Evolutionary conservation across 2,329 filamentous ascomycete genomes (phyloP).

Genomic region (Cladophialophora bantiana): DNA sequence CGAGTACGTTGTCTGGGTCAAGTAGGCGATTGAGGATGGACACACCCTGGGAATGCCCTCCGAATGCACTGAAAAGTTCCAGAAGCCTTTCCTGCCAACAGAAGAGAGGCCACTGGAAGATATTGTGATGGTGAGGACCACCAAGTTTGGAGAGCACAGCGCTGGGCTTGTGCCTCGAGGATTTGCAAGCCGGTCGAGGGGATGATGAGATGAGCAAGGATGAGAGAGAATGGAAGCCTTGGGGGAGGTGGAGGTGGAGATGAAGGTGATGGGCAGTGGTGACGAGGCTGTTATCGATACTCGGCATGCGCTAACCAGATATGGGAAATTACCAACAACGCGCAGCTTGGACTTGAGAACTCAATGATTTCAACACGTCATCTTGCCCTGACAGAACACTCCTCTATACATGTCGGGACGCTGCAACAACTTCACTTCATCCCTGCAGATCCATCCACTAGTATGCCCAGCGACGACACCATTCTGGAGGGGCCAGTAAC

Average conservation of each 20-base stretch:
- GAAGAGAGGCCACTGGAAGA: slow-evolving; percentile 14
- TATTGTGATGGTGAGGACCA: slow-evolving; percentile 28
- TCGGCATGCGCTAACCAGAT: slow-evolving; percentile 16
- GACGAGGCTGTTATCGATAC: slow-evolving; percentile 7
- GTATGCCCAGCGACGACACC: slow-evolving; percentile 41
- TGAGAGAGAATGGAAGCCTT: not conserved
- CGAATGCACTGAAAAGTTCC: slow-evolving; percentile 25
- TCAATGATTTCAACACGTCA: not conserved
- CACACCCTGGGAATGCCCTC: slow-evolving; percentile 23
- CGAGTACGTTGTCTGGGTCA: slow-evolving; percentile 30
- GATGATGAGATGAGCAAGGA: not conserved
- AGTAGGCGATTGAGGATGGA: slow-evolving; percentile 28
- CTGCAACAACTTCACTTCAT: not conserved
- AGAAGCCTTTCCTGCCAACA: slow-evolving; percentile 18
- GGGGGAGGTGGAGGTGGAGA: not conserved
- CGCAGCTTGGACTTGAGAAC: not conserved
- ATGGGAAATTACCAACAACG: slow-evolving; percentile 21
- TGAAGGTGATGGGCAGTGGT: too few relatives aligned
- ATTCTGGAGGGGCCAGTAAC: slow-evolving; percentile 66
- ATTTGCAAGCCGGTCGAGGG: slow-evolving; percentile 23
- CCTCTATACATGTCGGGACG: slow-evolving; percentile 1
- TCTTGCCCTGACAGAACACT: not conserved
- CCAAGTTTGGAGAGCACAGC: slow-evolving; percentile 13
- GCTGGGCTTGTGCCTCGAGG: slow-evolving; percentile 18
- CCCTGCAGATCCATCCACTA: not conserved